Evolutionary conservation across 2,329 filamentous ascomycete genomes (phyloP).

Genomic region (Pseudopithomyces chartarum): DNA sequence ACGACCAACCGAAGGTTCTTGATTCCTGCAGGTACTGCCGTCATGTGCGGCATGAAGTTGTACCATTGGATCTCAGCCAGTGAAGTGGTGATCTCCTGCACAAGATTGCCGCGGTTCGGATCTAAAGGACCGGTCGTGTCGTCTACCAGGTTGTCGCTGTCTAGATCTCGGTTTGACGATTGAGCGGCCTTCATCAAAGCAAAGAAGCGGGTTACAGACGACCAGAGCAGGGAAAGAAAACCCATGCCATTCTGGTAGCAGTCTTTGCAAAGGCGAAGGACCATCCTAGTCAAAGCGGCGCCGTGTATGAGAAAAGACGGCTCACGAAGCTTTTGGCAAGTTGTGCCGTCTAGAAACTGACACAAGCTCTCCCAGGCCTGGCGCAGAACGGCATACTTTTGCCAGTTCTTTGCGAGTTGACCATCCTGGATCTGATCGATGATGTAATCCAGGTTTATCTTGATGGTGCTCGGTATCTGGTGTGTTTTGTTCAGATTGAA

Average conservation of each 20-base stretch:
- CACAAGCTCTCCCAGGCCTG: background rate
- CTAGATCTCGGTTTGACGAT: background rate
- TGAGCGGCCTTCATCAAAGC: background rate
- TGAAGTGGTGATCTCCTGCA: background rate
- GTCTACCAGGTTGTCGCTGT: too few relatives aligned
- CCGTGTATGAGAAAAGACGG: background rate
- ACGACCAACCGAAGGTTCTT: background rate
- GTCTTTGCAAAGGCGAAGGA: too few relatives aligned
- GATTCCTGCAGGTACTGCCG: background rate
- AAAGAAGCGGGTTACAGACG: background rate
- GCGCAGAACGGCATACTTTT: background rate
- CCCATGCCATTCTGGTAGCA: background rate
- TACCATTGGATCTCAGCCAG: background rate
- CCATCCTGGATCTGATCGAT: background rate
- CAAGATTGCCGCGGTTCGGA: too few relatives aligned
- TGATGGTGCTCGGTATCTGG: background rate
- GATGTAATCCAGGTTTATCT: background rate
- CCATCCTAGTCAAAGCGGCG: background rate
- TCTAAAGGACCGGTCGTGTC: too few relatives aligned
- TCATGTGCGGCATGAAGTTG: background rate
- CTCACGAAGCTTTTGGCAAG: background rate
- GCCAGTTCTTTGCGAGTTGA: background rate
- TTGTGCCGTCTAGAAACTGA: background rate
- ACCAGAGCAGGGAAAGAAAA: background rate
- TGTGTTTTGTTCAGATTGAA: background rate